phyloP scores from a whole-genome alignment of 371 early-diverging fungal genomes.

The Mucor velutinosus region DNA sequence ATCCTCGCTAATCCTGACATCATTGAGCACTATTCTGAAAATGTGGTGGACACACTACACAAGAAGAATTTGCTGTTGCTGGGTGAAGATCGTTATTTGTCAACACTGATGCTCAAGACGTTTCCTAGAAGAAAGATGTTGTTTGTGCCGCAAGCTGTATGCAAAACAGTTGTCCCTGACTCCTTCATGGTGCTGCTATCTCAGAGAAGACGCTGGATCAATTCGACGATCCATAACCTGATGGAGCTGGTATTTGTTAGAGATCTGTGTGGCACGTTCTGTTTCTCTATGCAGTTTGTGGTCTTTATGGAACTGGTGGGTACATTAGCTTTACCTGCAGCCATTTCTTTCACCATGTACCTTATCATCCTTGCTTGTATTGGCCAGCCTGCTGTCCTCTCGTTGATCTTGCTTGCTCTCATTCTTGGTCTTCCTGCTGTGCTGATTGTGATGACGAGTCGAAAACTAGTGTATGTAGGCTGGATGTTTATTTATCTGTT shows the following conservation, averaged over 20 bases:
- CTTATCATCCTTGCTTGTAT: conserved; percentile 53
- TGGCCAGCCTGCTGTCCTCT: conserved; percentile 62
- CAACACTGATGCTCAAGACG: conserved; percentile 92
- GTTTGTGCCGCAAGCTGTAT: conserved; percentile 90
- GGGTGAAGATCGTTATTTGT: conserved; percentile 96
- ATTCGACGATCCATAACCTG: conserved; percentile 89
- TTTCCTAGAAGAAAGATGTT: conserved; percentile 91
- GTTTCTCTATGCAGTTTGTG: conserved; percentile 91
- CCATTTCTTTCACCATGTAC: conserved; percentile 74
- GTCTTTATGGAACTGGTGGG: conserved; percentile 87
- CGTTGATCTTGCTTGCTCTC: conserved; percentile 70
- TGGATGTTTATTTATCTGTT: conserved; percentile 96
- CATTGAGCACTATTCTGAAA: conserved; percentile 89
- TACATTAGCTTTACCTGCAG: conserved; percentile 84
- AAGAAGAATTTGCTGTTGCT: conserved; percentile 93
- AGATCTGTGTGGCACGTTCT: conserved; percentile 88
- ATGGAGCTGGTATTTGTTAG: conserved; percentile 83
- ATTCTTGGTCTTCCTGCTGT: conserved; percentile 86
- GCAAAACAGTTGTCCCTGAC: conserved; percentile 86
- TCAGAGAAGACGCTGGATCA: conserved; percentile 92
- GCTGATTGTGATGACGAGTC: conserved; percentile 88
- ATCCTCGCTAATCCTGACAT: conserved; percentile 87
- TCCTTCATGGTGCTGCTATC: conserved; percentile 78
- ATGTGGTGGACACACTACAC: conserved; percentile 91
- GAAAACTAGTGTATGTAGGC: conserved; percentile 87